These are phyloP conservation scores for Bipolaris zeicola DNA, from an alignment of 2,329 filamentous ascomycete species.

Conservation along the genomic window DNA sequence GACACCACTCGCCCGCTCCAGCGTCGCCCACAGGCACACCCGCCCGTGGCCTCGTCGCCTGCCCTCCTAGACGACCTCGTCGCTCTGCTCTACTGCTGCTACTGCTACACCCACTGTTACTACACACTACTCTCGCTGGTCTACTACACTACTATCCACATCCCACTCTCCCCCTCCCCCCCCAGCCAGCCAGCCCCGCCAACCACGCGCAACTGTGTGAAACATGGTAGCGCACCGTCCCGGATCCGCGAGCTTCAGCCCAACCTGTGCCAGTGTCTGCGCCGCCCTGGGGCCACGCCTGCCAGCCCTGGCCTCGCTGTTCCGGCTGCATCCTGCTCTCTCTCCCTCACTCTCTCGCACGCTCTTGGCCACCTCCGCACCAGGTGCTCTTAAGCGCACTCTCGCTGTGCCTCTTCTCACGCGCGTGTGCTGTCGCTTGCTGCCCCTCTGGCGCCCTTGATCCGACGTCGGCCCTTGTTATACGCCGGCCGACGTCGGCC, in stretches of 20 bases:
- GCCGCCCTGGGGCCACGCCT: background rate
- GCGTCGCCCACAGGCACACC: background rate
- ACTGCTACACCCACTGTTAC: too few species aligned
- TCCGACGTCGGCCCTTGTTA: slow-evolving; percentile 24
- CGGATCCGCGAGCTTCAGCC: slow-evolving; percentile 39
- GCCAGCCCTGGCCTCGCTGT: slow-evolving; percentile 14
- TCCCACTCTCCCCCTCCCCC: background rate
- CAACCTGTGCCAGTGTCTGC: slow-evolving; percentile 16
- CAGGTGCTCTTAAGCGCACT: background rate
- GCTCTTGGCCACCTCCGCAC: slow-evolving; percentile 30
- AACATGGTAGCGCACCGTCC: slow-evolving; percentile 42
- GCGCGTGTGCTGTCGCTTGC: too few species aligned
- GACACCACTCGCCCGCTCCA: background rate
- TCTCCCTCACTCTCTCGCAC: background rate
- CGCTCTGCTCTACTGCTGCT: too few species aligned
- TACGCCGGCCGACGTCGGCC: background rate
- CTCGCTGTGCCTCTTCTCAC: background rate
- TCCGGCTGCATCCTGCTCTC: slow-evolving; percentile 20
- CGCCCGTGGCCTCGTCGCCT: background rate
- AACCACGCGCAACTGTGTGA: slow-evolving; percentile 34
- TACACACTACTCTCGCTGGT: too few species aligned
- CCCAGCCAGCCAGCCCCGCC: slow-evolving; percentile 12
- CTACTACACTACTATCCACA: too few species aligned
- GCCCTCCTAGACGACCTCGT: too few species aligned
- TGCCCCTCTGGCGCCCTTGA: background rate